Evolutionary conservation across 2,329 filamentous ascomycete species (phyloP), one percentile per base, ranked within the genome.

Genomic region (Daldinia sp.): DNA sequence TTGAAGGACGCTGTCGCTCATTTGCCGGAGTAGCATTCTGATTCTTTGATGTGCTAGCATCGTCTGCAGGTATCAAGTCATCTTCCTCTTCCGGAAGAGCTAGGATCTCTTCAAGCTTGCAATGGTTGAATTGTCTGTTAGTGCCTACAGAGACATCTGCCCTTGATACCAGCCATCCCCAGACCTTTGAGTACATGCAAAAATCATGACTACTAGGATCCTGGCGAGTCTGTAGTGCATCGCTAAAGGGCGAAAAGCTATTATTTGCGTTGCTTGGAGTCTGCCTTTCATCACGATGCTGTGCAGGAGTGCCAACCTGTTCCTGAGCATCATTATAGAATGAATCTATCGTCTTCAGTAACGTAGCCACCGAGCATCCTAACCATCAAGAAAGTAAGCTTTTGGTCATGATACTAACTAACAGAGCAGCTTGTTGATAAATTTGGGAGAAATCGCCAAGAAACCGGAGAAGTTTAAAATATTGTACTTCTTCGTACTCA

Each of bases 61-160:
- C 46, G n/a, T 41, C 26, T 28, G 58, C 15, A 28, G 61, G 12
- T 41, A 42, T 20, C 6, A 60, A 41, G n/a, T 37, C 26, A 9
- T 72, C 72, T 44, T 69, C 60, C 9, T 77, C 76, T 70, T 82
- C 79, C 0, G 79, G 79, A 18, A 83, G 62, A 23, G 76, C 77
- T 15, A 83, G 74, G 2, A 81, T 76, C 6, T 83, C 78, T 60
- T 81, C 78, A n/a, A 84, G 69, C n/a, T 79, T 75, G 60, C 82
- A 73, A 35, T 78, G 73, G 54, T 81, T 81, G 73, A 78, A 81
- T 30, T 74, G 69, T 33, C 78, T 79, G 30, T 79, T 68, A 4
- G 69, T 72, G 18, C 81, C 81, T 13, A 84, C 77, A 15, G 78
- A 78, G 37, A 84, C 81, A 56, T 84, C 82, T 3, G 79, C 76